Evolutionary conservation across 345 rosid genomes (phyloP), one percentile per base, ranked within the genome.

Genomic region (Brassica juncea): DNA sequence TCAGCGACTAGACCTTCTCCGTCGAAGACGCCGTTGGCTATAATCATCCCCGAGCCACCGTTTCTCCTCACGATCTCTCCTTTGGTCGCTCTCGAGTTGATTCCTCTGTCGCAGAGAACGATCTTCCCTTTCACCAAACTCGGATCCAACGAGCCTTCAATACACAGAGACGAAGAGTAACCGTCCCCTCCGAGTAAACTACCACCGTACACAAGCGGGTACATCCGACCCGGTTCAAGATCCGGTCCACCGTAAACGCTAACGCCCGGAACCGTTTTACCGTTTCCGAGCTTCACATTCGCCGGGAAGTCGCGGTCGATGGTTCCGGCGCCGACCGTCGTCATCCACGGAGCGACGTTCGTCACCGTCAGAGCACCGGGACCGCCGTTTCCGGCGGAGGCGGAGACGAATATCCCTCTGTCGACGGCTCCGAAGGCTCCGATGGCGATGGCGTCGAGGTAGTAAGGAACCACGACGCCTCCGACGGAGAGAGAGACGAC

Each of bases 321-420:
- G 6, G 94, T 90, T n/a, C 97, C 97, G 0, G 99, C 99, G 32
- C 97, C 98, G 3, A 95, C 88, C 1, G 92, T 89, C 4, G 88
- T 87, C 37, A 93, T 84, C 99, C 99, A 95, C 0, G 97, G 94
- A 5, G 98, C 88, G 16, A 91, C 87, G 64, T 95, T 95, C 0
- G 94, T 91, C 75, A 88, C 99, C 4, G 92, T 89, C 60, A 92
- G 80, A 19, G 87, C 87, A 44, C 93, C 94, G 1, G 99, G 99
- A 5, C 99, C 99, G n/a, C 95, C 98, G 55, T 94, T 94, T 0
- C 99, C 99, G 1, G 90, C 99, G 0, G 99, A 91, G 32, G 97
- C 89, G 0, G 98, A 93, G n/a, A 93, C 94, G 28, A 93, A 87
- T 8, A 91, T 83, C 2, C 98, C 94, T 31, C 84, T 75, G 9